A percentile compares a stretch with the other conserved stretches of the same genome.
phyloP scores from a whole-genome alignment of 495 filamentous ascomycete species.

The Neurospora sp. region DNA sequence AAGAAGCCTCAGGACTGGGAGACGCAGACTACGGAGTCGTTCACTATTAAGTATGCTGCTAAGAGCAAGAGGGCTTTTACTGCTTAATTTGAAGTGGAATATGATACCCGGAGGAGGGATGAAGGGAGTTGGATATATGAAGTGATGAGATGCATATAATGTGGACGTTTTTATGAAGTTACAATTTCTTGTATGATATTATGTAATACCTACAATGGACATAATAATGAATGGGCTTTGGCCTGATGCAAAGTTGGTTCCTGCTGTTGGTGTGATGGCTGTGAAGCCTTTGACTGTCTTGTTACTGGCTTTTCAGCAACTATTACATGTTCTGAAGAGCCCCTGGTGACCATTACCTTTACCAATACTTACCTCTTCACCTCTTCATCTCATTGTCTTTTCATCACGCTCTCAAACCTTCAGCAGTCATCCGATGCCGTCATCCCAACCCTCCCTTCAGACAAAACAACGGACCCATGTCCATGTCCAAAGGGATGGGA shows the following conservation, averaged over 20 bases:
- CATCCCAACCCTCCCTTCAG: not conserved
- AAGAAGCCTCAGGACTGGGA: conserved; percentile 12
- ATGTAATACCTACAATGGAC: not conserved
- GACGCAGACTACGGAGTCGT: conserved; percentile 15
- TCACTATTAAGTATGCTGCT: conserved; percentile 15
- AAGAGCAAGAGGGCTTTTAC: not conserved
- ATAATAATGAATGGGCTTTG: not conserved
- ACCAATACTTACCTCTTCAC: not conserved
- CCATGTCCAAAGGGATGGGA: not conserved
- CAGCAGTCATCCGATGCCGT: not conserved
- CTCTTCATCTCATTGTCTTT: not conserved
- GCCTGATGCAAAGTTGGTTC: not conserved
- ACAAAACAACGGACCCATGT: not conserved
- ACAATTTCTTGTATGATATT: not conserved
- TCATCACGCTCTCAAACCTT: no score
- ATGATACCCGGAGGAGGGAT: not conserved
- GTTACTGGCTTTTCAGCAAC: not conserved
- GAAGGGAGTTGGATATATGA: not conserved
- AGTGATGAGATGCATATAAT: not conserved
- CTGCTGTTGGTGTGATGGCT: not conserved
- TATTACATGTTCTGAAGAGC: not conserved
- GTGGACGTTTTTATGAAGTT: not conserved
- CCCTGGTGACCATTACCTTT: not conserved
- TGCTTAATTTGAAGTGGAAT: not conserved
- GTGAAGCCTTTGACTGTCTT: not conserved